Conservation (phyloP, 2,329 filamentous ascomycete genomes). For the Xylariomycetidae sp. region DNA sequence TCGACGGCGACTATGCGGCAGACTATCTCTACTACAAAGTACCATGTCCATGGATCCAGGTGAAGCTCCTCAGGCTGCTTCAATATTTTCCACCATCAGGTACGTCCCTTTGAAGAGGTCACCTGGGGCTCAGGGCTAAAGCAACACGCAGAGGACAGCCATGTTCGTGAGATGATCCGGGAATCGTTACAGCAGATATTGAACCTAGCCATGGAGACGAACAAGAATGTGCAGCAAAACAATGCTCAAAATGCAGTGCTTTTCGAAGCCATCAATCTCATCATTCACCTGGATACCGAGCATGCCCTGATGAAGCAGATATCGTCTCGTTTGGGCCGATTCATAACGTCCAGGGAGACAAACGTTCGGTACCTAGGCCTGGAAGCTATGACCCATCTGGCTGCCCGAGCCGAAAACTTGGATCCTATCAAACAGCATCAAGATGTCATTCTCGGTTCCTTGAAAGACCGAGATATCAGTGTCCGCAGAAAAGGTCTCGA, state of each 20-base stretch:
- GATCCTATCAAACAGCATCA: slow-evolving; percentile 98
- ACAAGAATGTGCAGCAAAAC: slow-evolving; percentile 98
- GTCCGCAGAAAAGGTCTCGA: slow-evolving; percentile 94
- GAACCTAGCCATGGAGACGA: slow-evolving; percentile 85
- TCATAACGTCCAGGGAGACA: slow-evolving; percentile 94
- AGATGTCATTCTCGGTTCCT: slow-evolving; percentile 87
- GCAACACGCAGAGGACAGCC: slow-evolving; percentile 68
- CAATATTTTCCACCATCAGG: slow-evolving; percentile 96
- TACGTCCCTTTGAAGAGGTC: slow-evolving; percentile 36
- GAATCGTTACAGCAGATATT: slow-evolving; percentile 88
- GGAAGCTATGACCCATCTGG: slow-evolving; percentile 97
- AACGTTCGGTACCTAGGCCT: slow-evolving; percentile 95
- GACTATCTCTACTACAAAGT: slow-evolving; percentile 99
- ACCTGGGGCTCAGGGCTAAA: slow-evolving; percentile 16
- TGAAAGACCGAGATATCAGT: slow-evolving; percentile 95
- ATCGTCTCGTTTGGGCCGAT: slow-evolving; percentile 82
- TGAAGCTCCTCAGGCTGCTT: slow-evolving; percentile 84
- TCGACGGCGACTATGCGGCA: slow-evolving; percentile 81
- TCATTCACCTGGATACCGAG: slow-evolving; percentile 95
- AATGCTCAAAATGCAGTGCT: slow-evolving; percentile 97
- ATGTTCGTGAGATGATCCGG: slow-evolving; percentile 86
- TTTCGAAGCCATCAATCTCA: slow-evolving; percentile 97
- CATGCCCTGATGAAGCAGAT: slow-evolving; percentile 95
- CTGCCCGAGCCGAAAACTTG: slow-evolving; percentile 85
- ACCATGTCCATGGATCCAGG: slow-evolving; percentile 97